A percentile compares a stretch with the other conserved stretches of the same genome.
Evolutionary conservation across 768 basidiomycete species (phyloP).

Genomic region (Pulveroboletus sp.): DNA sequence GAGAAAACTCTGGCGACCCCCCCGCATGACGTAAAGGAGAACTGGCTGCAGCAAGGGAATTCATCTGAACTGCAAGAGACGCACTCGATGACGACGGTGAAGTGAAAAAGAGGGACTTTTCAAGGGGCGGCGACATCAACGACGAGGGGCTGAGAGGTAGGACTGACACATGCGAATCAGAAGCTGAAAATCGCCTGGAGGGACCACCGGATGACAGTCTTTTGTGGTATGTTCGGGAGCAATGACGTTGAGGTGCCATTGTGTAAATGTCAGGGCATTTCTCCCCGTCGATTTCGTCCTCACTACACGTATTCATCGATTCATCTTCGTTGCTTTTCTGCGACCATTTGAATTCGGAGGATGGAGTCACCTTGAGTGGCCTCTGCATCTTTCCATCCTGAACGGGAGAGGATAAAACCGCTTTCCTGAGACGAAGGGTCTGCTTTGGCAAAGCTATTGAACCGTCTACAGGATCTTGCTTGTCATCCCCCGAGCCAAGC

Average conservation of each 20-base stretch:
- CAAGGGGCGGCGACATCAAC: slow-evolving; percentile 53
- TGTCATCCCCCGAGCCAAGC: not conserved
- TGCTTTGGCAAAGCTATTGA: not conserved
- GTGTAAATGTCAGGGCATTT: slow-evolving; percentile 12
- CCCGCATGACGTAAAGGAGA: not conserved
- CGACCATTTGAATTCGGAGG: not conserved
- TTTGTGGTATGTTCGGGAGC: slow-evolving; percentile 3
- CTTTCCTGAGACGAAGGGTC: not conserved
- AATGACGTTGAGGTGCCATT: slow-evolving; percentile 14
- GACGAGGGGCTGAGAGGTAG: slow-evolving; percentile 55
- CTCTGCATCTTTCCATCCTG: not conserved
- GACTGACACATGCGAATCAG: slow-evolving; percentile 33
- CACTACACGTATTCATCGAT: not conserved
- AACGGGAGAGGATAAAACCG: not conserved
- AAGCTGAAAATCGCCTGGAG: slow-evolving; percentile 12
- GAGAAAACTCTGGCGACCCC: slow-evolving; percentile 11
- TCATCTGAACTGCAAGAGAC: slow-evolving; percentile 12
- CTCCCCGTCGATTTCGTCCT: not conserved
- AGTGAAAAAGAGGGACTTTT: slow-evolving; percentile 53
- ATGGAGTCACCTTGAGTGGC: slow-evolving; percentile 10
- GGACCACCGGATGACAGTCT: not conserved
- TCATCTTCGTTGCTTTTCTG: not conserved
- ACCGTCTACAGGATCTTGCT: not conserved
- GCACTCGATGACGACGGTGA: slow-evolving; percentile 11
- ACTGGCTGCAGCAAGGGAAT: not conserved